Evolutionary conservation across 148 eudicot genomes (phyloP), one percentile per base, ranked within the genome.

Genomic region (Vaccinium macrocarpon): DNA sequence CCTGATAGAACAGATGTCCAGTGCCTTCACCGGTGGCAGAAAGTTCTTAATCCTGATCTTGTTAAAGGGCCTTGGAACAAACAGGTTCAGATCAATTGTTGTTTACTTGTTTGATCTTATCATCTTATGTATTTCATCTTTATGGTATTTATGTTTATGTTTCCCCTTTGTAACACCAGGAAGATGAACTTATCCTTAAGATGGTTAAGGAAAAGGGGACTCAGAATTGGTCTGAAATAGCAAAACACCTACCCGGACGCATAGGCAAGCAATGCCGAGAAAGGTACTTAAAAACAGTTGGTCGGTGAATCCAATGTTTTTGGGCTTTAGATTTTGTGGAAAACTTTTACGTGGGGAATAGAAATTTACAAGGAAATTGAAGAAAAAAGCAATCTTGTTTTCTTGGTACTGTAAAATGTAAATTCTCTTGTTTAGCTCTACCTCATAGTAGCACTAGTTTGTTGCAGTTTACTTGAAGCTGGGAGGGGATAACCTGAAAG

Each of bases 1-100:
- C 84, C 91, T 10, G 94, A 91, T 53, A 86, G 95, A 86, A 93
- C 96, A 81, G 96, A 95, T 85, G 94, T 93, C 86, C 98, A 94
- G 77, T 94, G 98, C 87, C 86, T 94, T 84, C 97, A 95, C 86
- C 93, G 98, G 29, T 95, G 98, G 98, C 95, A 94, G 79, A 95
- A 95, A 80, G 98, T 95, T 85, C 91, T 94, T 72, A 82, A 93
- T 89, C 98, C 98, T 42, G 91, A 91, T 66, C 89, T 94, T 35
- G 84, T 92, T 32, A 95, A 95, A 90, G 94, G 98, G 80, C 89
- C 97, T 42, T 94, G 98, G 97, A 90, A 89, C 80, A 94, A 95
- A 86, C 92, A 94, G 96, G 98, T 93, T 85, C 10, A 21, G 21
- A 66, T 55, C 56, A 27, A 27, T 19, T 70, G 71, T n/a, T 25